phyloP scores from a whole-genome alignment of 805 yeast species.

The Isabelozyma pseudorhagii region DNA sequence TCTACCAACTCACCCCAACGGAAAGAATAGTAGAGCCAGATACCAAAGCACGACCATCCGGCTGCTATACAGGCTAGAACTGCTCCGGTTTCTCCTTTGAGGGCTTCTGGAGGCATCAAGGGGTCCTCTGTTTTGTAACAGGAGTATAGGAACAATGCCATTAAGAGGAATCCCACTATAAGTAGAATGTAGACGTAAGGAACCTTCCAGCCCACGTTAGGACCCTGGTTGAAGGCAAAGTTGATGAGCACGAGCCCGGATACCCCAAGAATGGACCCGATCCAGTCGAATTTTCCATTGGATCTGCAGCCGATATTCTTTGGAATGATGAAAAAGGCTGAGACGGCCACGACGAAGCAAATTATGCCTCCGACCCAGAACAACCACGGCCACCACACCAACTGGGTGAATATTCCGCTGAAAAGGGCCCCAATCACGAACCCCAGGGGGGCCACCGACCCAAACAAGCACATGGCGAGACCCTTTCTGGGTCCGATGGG shows the following conservation, averaged over 20 bases:
- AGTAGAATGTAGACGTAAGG: slow-evolving; percentile 60
- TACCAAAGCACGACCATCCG: slow-evolving; percentile 79
- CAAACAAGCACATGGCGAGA: slow-evolving; percentile 26
- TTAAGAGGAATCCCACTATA: slow-evolving; percentile 46
- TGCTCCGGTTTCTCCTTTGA: slow-evolving; percentile 44
- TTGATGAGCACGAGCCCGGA: slow-evolving; percentile 60
- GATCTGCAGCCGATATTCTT: slow-evolving; percentile 16
- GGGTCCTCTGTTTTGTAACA: slow-evolving; percentile 45
- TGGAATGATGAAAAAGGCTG: slow-evolving; percentile 25
- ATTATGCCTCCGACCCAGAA: slow-evolving; percentile 27
- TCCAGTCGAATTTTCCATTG: slow-evolving; percentile 20
- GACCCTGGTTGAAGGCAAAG: slow-evolving; percentile 76
- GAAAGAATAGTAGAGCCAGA: slow-evolving; percentile 62
- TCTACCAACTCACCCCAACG: slow-evolving; percentile 48
- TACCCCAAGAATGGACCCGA: slow-evolving; percentile 50
- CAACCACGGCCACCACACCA: slow-evolving; percentile 36
- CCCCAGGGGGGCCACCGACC: slow-evolving; percentile 35
- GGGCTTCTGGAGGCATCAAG: slow-evolving; percentile 48
- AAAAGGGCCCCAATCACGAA: slow-evolving; percentile 27
- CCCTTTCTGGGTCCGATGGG: slow-evolving; percentile 18
- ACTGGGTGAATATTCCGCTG: slow-evolving; percentile 18
- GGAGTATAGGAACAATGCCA: slow-evolving; percentile 49
- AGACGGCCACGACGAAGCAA: slow-evolving; percentile 10
- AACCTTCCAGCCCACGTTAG: slow-evolving; percentile 64
- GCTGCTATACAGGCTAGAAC: slow-evolving; percentile 51